These are phyloP conservation scores for Polygonum maritimum DNA, from an alignment of 148 eudicot genomes.

Conservation along the genomic window DNA sequence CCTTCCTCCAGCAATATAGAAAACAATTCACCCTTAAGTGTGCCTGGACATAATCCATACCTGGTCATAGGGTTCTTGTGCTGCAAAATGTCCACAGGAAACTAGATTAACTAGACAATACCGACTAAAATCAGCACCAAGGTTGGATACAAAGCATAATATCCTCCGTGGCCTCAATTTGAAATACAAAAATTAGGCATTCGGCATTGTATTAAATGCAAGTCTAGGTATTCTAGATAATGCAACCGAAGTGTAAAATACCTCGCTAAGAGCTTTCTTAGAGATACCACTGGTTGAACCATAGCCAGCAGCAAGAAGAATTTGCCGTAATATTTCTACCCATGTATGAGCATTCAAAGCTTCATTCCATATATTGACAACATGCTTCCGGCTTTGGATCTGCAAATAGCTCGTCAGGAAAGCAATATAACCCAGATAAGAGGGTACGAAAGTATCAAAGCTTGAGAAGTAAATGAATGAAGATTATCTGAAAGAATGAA, in stretches of 20 bases:
- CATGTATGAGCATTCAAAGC: slow-evolving; percentile 74
- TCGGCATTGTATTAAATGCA: neutral
- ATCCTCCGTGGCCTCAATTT: neutral
- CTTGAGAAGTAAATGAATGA: neutral
- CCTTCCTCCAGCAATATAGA: slow-evolving; percentile 55
- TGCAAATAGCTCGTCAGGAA: slow-evolving; percentile 16
- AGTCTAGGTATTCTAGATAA: neutral
- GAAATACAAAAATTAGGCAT: neutral
- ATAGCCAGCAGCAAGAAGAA: slow-evolving; percentile 82
- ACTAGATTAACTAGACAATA: neutral
- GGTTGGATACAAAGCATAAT: neutral
- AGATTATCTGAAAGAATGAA: neutral
- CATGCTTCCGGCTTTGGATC: slow-evolving; percentile 43
- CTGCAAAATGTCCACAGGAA: slow-evolving; percentile 26
- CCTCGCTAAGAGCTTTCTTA: slow-evolving; percentile 44
- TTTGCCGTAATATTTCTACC: slow-evolving; percentile 78
- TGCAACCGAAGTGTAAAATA: slow-evolving; percentile 19
- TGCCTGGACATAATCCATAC: slow-evolving; percentile 63
- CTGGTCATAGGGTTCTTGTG: slow-evolving; percentile 50
- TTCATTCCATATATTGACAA: slow-evolving; percentile 54
- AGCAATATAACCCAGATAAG: neutral
- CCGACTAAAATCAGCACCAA: neutral
- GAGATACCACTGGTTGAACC: slow-evolving; percentile 44
- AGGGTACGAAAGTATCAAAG: neutral
- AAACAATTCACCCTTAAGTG: slow-evolving; percentile 83